Conservation (phyloP, 1,139 yeast species). For the Yamadazyma sp. region DNA sequence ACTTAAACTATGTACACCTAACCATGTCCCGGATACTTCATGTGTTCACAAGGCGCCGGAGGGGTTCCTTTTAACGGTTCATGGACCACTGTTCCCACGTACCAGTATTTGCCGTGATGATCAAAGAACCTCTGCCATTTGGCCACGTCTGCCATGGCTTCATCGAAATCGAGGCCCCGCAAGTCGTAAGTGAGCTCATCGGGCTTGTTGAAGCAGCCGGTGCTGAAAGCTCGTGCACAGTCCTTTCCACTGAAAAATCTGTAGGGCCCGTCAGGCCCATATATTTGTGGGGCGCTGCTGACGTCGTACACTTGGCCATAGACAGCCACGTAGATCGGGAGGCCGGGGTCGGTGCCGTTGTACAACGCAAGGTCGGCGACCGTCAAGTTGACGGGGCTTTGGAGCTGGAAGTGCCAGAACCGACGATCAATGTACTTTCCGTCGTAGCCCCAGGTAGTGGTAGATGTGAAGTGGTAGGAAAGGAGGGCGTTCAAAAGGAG, state of each 20-base stretch:
- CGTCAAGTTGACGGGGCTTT: constrained; percentile 34
- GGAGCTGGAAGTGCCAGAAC: constrained; percentile 32
- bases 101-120: constrained; percentile 56
- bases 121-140: constrained; percentile 58
- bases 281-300: constrained; percentile 48
- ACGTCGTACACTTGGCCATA: constrained; percentile 76
- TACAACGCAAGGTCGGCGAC: constrained; percentile 48
- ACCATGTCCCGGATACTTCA: constrained; percentile 31
- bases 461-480: constrained; percentile 52
- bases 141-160: constrained; percentile 28
- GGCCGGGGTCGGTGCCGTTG: constrained; percentile 49
- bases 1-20: no score
- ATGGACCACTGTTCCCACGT: constrained; percentile 57
- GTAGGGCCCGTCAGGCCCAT: constrained; percentile 70
- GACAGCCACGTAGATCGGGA: constrained; percentile 66
- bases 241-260: constrained; percentile 65
- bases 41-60: constrained; percentile 38
- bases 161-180: constrained; percentile 52
- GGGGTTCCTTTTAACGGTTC: constrained; percentile 32
- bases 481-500: constrained; percentile 47
- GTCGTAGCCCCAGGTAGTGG: constrained; percentile 53
- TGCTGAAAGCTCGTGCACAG: constrained; percentile 71
- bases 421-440: constrained; percentile 52
- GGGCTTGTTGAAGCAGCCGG: constrained; percentile 66
- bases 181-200: constrained; percentile 68